These are phyloP conservation scores for Lablab purpureus DNA, from an alignment of 306 rosid genomes.

Conservation along the genomic window DNA sequence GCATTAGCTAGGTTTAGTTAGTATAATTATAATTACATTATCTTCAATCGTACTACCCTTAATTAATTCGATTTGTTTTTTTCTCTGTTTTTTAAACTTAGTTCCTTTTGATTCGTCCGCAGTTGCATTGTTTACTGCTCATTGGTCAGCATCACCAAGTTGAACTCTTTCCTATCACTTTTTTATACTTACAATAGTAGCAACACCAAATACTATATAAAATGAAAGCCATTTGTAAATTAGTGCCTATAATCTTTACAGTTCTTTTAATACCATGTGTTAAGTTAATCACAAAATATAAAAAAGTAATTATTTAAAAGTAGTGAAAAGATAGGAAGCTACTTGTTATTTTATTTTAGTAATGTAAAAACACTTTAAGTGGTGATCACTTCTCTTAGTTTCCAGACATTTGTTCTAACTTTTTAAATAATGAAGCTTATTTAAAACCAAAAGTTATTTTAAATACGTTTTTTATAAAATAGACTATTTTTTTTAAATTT, in stretches of 20 bases:
- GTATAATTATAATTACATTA: slow-evolving; percentile 1
- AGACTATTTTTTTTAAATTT: too few species aligned
- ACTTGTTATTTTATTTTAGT: background rate
- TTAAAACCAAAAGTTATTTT: too few species aligned
- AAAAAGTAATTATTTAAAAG: background rate
- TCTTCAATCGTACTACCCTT: slow-evolving; percentile 37
- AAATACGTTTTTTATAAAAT: too few species aligned
- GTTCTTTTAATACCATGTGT: background rate
- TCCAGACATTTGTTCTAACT: too few species aligned
- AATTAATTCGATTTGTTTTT: slow-evolving; percentile 16
- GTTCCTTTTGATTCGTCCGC: slow-evolving; percentile 31
- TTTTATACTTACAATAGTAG: slow-evolving; percentile 9
- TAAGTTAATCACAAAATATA: background rate
- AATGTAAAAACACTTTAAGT: background rate
- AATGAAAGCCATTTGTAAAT: background rate
- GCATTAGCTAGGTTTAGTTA: slow-evolving; percentile 42
- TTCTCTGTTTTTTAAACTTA: background rate
- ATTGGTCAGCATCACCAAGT: slow-evolving; percentile 52
- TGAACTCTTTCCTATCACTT: slow-evolving; percentile 14
- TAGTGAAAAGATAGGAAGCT: background rate
- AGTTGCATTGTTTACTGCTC: slow-evolving; percentile 35
- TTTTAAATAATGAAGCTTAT: too few species aligned
- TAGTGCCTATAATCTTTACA: background rate
- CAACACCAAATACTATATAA: background rate
- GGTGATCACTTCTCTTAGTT: too few species aligned